Evolutionary conservation across 1,284 basidiomycete genomes (phyloP).

Genomic region (Neolentinus lepideus): DNA sequence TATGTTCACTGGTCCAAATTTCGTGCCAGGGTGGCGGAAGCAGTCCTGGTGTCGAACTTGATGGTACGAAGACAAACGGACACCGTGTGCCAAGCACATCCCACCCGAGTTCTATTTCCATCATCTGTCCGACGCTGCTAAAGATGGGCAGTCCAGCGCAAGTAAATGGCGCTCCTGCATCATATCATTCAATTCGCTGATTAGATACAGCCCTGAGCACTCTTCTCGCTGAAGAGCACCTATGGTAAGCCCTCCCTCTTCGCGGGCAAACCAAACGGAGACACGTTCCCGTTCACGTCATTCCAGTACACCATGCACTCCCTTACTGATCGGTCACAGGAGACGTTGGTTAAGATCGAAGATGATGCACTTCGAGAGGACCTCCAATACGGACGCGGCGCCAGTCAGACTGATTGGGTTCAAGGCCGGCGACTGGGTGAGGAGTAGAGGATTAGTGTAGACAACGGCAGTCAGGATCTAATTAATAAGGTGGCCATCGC

Average conservation of each 20-base stretch:
- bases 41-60: neutral
- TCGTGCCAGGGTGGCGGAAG: neutral
- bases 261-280: constrained; percentile 82
- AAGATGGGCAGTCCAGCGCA: constrained; percentile 49
- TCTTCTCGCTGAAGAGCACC: constrained; percentile 70
- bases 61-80: neutral
- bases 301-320: constrained; percentile 49
- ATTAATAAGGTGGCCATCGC: constrained; percentile 89
- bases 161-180: constrained; percentile 32
- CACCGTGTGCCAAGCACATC: constrained; percentile 25
- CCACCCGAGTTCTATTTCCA: constrained; percentile 42
- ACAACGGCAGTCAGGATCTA: constrained; percentile 83
- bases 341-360: constrained; percentile 42
- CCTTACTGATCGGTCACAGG: constrained; percentile 35
- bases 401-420: constrained; percentile 65
- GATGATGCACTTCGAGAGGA: constrained; percentile 52
- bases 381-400: constrained; percentile 75
- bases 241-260: constrained; percentile 87
- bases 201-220: constrained; percentile 26
- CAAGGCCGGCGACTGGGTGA: constrained; percentile 55
- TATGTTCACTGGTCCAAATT: neutral
- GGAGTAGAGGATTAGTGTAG: constrained; percentile 71
- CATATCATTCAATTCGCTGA: neutral
- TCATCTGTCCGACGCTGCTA: constrained; percentile 55
- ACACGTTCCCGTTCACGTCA: constrained; percentile 83